Conservation (phyloP, 2,329 filamentous ascomycete species). For the Rhynchosporium agropyri region DNA sequence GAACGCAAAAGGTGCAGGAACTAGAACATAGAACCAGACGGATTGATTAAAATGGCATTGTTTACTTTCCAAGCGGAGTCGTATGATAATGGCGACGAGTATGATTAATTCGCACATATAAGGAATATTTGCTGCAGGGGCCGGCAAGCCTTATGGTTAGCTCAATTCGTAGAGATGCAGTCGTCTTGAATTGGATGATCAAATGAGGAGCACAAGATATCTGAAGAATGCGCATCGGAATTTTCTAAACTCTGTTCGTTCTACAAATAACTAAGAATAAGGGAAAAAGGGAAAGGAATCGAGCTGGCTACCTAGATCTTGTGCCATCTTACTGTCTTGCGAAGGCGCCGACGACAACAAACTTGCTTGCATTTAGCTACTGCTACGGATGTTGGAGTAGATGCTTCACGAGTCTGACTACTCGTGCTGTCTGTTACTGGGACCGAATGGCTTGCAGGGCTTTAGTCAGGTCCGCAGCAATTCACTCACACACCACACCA, state of each 20-base stretch:
- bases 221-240: not conserved
- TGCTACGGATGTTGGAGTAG: not conserved
- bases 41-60: no score
- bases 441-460: not conserved
- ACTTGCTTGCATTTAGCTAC: not conserved
- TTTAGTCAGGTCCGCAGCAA: constrained; percentile 2
- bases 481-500: not conserved
- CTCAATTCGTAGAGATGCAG: not conserved
- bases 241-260: not conserved
- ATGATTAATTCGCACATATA: not conserved
- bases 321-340: not conserved
- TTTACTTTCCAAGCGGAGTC: not conserved
- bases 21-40: not conserved
- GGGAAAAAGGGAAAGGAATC: not conserved
- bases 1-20: not conserved
- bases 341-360: constrained; percentile 10
- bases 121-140: constrained; percentile 7
- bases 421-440: not conserved
- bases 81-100: not conserved
- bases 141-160: constrained; percentile 13
- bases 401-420: not conserved
- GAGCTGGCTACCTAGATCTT: not conserved
- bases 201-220: constrained; percentile 3
- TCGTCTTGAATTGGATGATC: constrained; percentile 1
- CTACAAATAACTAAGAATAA: not conserved